A percentile compares a stretch with the other conserved stretches of the same genome.
phyloP scores from a whole-genome alignment of 345 rosid species.

The Clausena lansium region DNA sequence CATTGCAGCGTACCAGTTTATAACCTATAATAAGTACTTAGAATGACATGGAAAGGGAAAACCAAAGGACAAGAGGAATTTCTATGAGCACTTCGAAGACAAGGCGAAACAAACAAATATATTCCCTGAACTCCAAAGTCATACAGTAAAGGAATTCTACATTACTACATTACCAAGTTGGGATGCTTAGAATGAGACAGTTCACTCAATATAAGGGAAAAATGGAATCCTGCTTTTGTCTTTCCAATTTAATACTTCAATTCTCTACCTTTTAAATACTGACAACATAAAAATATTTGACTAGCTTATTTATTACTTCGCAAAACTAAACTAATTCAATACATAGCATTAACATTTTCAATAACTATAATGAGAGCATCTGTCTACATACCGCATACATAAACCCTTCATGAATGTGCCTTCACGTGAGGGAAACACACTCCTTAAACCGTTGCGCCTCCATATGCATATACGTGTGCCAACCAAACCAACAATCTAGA shows the following conservation, averaged over 20 bases:
- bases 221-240: not conserved
- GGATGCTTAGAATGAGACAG: not conserved
- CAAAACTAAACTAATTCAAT: not conserved
- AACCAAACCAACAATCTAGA: constrained; percentile 83
- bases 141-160: not conserved
- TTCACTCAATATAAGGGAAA: not conserved
- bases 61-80: not conserved
- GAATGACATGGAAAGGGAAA: not conserved
- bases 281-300: not conserved
- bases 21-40: not conserved
- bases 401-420: constrained; percentile 69
- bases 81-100: not conserved
- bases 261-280: not conserved
- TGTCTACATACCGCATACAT: constrained; percentile 72
- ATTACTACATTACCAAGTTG: not conserved
- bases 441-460: constrained; percentile 75
- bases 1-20: not conserved
- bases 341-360: not conserved
- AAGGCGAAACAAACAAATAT: not conserved
- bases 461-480: constrained; percentile 82
- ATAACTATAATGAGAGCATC: not conserved
- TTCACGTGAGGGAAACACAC: constrained; percentile 70
- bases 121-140: not conserved
- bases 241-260: not conserved
- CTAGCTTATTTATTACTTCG: not conserved